Base-by-base conservation (phyloP, 192 early-diverging fungal genomes). In the Jimgerdemannia lactiflua region DNA sequence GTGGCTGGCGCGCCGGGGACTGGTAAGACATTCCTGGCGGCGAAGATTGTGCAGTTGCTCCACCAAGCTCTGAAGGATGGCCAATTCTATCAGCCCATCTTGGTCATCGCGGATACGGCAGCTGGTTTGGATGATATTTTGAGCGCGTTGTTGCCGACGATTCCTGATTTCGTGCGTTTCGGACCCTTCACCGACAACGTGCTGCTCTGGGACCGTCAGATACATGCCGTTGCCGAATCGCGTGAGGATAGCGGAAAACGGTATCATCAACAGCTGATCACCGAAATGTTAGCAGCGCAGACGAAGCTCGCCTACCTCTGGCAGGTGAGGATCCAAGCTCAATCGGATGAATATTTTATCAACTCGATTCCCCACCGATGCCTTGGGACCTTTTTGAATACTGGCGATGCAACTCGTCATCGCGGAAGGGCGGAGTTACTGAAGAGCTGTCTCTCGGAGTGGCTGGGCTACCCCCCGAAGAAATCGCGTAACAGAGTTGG, bases 1-100 rank as follows among this genome's bases (percentile, higher is more conserved):
- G 72, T 83, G 19, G 10, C 65, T 4, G 78, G 79, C 2, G 49
- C 71, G 8, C 18, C 73, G 41, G 78, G 79, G 40, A 80, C 81
- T 6, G 79, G 79, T 18, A 80, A 80, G 17, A 76, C 81, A 0
- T 77, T 43, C n/a, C 20, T 83, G 4, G 75, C 75, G 4, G n/a
- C 71, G 17, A 80, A 77, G 43, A 42, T 80, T 3, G 42, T 76
- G 2, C 41, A 77, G 3, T 39, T 82, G 3, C 59, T 82, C 8
- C 42, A 72, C 49, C 75, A 72, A 17, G 75, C 72, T 3, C n/a
- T 83, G 14, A 17, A 64, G 40, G 18, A 44, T 18, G 59, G 72
- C 18, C 75, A 77, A 9, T 71, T 54, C 41, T 65, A 66, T 19
- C 71, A 72, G 20, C 78, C 79, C 3, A 70, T 83, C 29, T 19